Evolutionary conservation across 805 yeast species (phyloP).

Genomic region (Lipomyces yamanashiensis): DNA sequence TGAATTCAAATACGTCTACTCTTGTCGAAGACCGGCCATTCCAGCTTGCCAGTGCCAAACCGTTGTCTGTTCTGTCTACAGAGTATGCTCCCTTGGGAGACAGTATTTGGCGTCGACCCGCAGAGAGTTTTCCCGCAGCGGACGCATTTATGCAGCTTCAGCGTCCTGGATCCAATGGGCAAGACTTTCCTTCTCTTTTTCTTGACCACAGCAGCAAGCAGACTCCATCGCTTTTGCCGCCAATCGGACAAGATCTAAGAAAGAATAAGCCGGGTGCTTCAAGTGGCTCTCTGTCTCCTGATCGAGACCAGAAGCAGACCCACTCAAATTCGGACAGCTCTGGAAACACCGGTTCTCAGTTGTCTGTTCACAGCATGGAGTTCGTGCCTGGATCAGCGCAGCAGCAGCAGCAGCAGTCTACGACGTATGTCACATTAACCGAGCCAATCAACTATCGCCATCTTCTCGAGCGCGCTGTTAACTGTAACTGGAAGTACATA

Average conservation of each 20-base stretch:
- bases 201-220: not conserved
- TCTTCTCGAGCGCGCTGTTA: conserved; percentile 41
- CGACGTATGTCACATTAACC: conserved; percentile 22
- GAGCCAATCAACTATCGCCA: conserved; percentile 45
- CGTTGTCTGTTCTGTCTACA: conserved; percentile 8
- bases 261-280: not conserved
- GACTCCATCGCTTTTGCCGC: not conserved
- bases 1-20: not conserved
- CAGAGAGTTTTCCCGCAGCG: not conserved
- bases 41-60: not conserved
- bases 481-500: conserved; percentile 44
- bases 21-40: not conserved
- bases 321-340: not conserved
- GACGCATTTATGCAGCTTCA: conserved; percentile 8
- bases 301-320: conserved; percentile 1
- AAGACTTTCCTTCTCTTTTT: not conserved
- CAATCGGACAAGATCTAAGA: conserved; percentile 1
- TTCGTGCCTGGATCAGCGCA: conserved; percentile 20
- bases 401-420: conserved; percentile 4
- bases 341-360: conserved; percentile 16
- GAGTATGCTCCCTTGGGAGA: conserved; percentile 27
- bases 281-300: conserved; percentile 17
- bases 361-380: conserved; percentile 32
- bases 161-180: not conserved
- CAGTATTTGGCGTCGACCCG: conserved; percentile 29